Evolutionary conservation across 768 basidiomycete genomes (phyloP).

Genomic region (Tephrocybe rancida): DNA sequence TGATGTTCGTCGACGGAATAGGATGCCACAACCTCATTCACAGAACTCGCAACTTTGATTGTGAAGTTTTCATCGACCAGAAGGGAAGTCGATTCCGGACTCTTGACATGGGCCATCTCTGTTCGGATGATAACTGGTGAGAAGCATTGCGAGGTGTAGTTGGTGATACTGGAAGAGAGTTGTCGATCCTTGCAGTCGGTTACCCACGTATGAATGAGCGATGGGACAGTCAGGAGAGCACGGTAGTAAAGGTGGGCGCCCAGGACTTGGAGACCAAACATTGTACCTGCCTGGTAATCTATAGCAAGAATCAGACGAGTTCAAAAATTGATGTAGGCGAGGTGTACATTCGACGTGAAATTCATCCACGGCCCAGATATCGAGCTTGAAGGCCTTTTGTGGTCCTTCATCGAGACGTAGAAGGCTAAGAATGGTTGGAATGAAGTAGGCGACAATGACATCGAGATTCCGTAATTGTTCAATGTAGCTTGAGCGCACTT

Average conservation of each 20-base stretch:
- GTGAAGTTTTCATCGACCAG: slow-evolving; percentile 77
- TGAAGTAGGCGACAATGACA: slow-evolving; percentile 63
- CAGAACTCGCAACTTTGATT: slow-evolving; percentile 71
- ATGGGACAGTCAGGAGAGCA: slow-evolving; percentile 80
- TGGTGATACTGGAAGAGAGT: slow-evolving; percentile 71
- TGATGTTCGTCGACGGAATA: slow-evolving; percentile 94
- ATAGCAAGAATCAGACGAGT: slow-evolving; percentile 4
- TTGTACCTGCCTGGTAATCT: slow-evolving; percentile 62
- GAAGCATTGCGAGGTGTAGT: slow-evolving; percentile 83
- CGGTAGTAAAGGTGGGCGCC: slow-evolving; percentile 91
- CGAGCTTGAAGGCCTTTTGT: slow-evolving; percentile 75
- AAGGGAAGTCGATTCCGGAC: slow-evolving; percentile 52
- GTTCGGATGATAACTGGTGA: slow-evolving; percentile 86
- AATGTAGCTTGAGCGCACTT: slow-evolving; percentile 82
- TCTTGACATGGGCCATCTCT: slow-evolving; percentile 77
- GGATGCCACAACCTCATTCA: slow-evolving; percentile 81
- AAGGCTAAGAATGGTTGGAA: slow-evolving; percentile 71
- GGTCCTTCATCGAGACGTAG: slow-evolving; percentile 70
- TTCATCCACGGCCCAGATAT: slow-evolving; percentile 84
- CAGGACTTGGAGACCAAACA: slow-evolving; percentile 61
- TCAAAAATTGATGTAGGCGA: background rate
- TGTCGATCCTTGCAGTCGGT: slow-evolving; percentile 88
- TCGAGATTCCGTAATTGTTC: slow-evolving; percentile 79
- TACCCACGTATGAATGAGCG: slow-evolving; percentile 85
- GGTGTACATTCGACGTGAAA: slow-evolving; percentile 73